Conservation (phyloP, 2,329 filamentous ascomycete species). For the Hymenoscyphus salicellus region DNA sequence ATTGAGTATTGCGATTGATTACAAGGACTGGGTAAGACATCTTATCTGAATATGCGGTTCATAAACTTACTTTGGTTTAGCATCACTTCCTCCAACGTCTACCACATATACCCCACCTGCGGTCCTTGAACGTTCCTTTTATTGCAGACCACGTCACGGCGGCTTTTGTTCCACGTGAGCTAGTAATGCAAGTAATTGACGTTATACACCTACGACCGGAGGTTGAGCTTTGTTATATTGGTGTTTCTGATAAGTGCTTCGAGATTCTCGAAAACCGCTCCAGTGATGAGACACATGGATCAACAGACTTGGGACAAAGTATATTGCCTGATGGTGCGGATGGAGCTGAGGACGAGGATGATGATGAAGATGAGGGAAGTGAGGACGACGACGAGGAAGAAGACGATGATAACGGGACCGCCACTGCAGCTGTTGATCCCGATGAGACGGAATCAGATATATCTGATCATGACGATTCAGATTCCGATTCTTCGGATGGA, state of each 20-base stretch:
- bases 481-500: conserved; percentile 49
- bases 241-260: conserved; percentile 74
- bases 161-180: conserved; percentile 61
- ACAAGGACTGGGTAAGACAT: conserved; percentile 67
- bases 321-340: background rate
- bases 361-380: conserved; percentile 46
- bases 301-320: conserved; percentile 24
- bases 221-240: conserved; percentile 74
- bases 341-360: conserved; percentile 45
- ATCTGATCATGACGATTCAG: conserved; percentile 46
- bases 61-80: conserved; percentile 41
- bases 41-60: background rate
- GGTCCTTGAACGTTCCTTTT: conserved; percentile 67
- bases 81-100: conserved; percentile 76
- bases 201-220: conserved; percentile 74
- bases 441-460: conserved; percentile 39
- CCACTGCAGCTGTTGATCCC: conserved; percentile 34
- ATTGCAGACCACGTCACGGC: conserved; percentile 59
- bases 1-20: conserved; percentile 68
- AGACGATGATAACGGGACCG: conserved; percentile 39
- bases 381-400: conserved; percentile 46
- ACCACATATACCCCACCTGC: conserved; percentile 66
- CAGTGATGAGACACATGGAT: conserved; percentile 41
- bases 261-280: conserved; percentile 68
- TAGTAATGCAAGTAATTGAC: conserved; percentile 73